Base-by-base conservation (phyloP, 1,139 yeast genomes). In the Blastobotrys ciferrii region DNA sequence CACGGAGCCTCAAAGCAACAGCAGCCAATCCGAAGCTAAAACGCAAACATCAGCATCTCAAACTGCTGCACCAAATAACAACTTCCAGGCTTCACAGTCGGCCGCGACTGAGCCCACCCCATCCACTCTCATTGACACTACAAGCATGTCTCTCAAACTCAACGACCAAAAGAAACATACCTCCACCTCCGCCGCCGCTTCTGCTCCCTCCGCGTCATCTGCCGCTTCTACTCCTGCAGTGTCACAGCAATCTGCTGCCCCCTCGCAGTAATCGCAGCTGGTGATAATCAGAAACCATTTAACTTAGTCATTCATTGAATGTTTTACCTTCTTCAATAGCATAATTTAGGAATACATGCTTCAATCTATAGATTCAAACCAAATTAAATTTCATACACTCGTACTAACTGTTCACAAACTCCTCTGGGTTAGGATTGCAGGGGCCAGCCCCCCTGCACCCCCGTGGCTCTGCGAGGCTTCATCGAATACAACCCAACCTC, bases 131-230 rank as follows among this genome's bases (percentile, higher is more conserved):
- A 19, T 15, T n/a, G 18, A 19, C 14, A 3, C 28, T 3, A 23
- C 28, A 3, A 18, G 13, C 7, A 5, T 36, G 13, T 36, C 40
- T 3, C 28, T 36, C 18, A 23, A 36, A 4, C 3, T 36, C 4
- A 36, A 19, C 6, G 40, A 36, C 14, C 40, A 36, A 19, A 36
- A 36, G 40, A 36, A 36, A 14, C 40, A 36, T 18, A 36, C 40
- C 28, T 18, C 40, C 5, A 7, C 33, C 4, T n/a, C 33, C 12
- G 12, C 13, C 33, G 14, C 14, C 12, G 5, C 33, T n/a, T 12
- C 14, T n/a, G 9, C 14, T 6, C n/a, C 33, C 13, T 6, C 13
- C 12, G n/a, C 13, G n/a, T 31, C 33, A 31, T 31, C 33, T n/a
- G 12, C 33, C 12, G 14, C 9, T 25, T 25, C 30, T 25, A 25